Conservation (phyloP, 1,284 basidiomycete species). For the Tilletiopsis washingtonensis region DNA sequence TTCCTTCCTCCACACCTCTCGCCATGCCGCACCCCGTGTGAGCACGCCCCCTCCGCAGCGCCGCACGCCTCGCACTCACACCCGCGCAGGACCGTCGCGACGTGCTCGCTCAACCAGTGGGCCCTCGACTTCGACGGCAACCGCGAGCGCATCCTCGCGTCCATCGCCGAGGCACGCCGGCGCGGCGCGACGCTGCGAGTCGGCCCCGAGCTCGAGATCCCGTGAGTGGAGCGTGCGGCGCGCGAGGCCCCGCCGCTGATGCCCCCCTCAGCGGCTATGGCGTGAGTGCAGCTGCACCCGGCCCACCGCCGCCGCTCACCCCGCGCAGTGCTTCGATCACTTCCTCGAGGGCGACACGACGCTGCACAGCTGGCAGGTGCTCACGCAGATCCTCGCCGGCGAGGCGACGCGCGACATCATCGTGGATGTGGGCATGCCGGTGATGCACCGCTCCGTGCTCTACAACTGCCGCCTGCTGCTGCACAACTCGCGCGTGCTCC, state of each 20-base stretch:
- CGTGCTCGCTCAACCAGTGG: constrained; percentile 90
- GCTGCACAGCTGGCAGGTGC: constrained; percentile 43
- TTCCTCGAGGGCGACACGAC: constrained; percentile 38
- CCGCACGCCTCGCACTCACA: too few relatives aligned
- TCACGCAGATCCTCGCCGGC: constrained; percentile 29
- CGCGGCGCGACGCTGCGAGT: constrained; percentile 85
- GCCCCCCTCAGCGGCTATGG: constrained; percentile 19
- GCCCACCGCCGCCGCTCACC: neutral
- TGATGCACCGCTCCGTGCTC: constrained; percentile 90
- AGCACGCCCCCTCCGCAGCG: too few relatives aligned
- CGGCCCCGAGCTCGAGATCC: constrained; percentile 97
- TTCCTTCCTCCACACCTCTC: too few relatives aligned
- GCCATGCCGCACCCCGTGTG: too few relatives aligned
- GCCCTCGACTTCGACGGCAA: constrained; percentile 80
- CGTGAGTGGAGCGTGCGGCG: constrained; percentile 54
- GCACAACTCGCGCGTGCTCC: constrained; percentile 72
- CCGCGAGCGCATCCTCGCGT: constrained; percentile 77
- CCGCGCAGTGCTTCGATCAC: constrained; percentile 36
- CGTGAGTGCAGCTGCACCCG: constrained; percentile 5
- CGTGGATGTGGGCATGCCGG: constrained; percentile 54
- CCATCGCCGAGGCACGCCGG: constrained; percentile 78
- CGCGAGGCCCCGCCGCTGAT: neutral
- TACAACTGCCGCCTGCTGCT: constrained; percentile 94
- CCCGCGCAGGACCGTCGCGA: constrained; percentile 33
- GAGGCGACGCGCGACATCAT: constrained; percentile 38